phyloP scores from a whole-genome alignment of 176 grass and related monocot genomes.

The Echinochloa phyllopogon region DNA sequence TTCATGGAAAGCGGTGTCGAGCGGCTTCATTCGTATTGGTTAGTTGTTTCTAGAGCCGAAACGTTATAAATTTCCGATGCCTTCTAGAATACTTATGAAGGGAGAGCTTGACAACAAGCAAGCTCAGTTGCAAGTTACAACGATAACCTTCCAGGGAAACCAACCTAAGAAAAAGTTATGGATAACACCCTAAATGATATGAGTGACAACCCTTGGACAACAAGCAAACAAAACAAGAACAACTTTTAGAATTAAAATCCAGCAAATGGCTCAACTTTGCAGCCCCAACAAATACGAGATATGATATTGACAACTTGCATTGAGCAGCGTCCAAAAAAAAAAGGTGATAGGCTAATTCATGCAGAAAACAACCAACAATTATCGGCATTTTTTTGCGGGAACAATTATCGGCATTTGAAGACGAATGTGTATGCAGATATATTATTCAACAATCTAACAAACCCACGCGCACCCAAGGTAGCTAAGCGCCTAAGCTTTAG shows the following conservation, averaged over 20 bases:
- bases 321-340: neutral
- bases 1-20: neutral
- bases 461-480: neutral
- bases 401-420: neutral
- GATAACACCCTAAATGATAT: neutral
- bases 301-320: neutral
- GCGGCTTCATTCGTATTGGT: no score
- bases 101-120: neutral
- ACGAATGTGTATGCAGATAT: neutral
- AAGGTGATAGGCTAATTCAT: neutral
- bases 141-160: neutral
- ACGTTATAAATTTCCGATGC: no score
- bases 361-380: neutral
- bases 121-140: neutral
- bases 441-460: slow-evolving; percentile 29
- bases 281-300: neutral
- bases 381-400: neutral
- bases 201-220: neutral
- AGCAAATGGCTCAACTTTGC: neutral
- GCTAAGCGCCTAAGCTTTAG: neutral
- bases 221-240: neutral
- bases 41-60: no score
- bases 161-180: neutral
- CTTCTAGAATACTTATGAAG: neutral
- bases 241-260: neutral